Evolutionary conservation across 768 basidiomycete genomes (phyloP).

Genomic region (Termitomyces sp.): DNA sequence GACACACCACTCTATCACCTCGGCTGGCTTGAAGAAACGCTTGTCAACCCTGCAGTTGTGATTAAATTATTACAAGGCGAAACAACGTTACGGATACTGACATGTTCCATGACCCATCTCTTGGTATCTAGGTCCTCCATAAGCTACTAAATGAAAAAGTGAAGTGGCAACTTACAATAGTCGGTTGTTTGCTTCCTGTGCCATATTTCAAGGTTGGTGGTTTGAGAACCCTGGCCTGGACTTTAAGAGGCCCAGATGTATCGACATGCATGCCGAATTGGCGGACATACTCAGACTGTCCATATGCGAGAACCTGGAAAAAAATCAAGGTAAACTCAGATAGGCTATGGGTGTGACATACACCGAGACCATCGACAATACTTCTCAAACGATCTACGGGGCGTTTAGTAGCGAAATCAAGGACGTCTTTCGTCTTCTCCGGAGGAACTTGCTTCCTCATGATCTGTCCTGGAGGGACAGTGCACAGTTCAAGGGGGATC

Average conservation of each 20-base stretch:
- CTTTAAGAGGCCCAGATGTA: constrained; percentile 41
- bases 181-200: constrained; percentile 43
- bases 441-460: constrained; percentile 69
- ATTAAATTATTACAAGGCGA: not conserved
- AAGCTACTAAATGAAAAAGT: not conserved
- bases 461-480: constrained; percentile 55
- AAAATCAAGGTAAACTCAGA: not conserved
- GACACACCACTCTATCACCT: constrained; percentile 55
- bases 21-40: constrained; percentile 53
- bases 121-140: constrained; percentile 38
- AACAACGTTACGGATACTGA: constrained; percentile 20
- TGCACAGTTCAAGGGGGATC: constrained; percentile 59
- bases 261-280: constrained; percentile 70
- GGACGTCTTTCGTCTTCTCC: constrained; percentile 57
- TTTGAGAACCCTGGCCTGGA: constrained; percentile 57
- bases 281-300: constrained; percentile 69
- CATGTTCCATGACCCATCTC: constrained; percentile 80
- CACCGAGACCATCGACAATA: constrained; percentile 50
- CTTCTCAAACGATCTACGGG: constrained; percentile 50
- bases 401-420: constrained; percentile 62
- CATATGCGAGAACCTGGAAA: constrained; percentile 54
- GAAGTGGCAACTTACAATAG: constrained; percentile 40
- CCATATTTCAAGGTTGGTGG: constrained; percentile 70
- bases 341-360: constrained; percentile 17
- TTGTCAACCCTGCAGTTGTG: constrained; percentile 57